These are phyloP conservation scores for Ogataea neopini DNA, from an alignment of 805 yeast species.

Conservation along the genomic window DNA sequence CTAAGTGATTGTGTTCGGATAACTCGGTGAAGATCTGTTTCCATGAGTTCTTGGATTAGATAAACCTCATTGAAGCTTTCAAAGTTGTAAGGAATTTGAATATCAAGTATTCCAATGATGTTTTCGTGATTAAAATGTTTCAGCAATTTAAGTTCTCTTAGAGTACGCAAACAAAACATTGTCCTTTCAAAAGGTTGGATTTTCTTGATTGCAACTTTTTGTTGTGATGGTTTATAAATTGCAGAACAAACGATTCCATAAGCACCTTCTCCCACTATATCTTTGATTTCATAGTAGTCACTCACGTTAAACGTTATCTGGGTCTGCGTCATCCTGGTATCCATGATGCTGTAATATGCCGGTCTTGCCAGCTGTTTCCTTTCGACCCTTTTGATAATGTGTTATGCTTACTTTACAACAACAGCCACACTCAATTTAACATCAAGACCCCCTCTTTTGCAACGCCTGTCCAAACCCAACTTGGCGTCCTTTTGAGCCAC, in stretches of 20 bases:
- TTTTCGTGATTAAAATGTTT: conserved; percentile 93
- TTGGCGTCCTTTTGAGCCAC: neutral
- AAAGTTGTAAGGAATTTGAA: conserved; percentile 77
- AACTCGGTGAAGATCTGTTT: conserved; percentile 81
- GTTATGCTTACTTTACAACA: conserved; percentile 1
- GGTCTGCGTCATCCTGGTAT: conserved; percentile 22
- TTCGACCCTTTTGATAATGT: conserved; percentile 2
- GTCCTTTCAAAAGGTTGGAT: conserved; percentile 90
- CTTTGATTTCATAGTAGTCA: conserved; percentile 80
- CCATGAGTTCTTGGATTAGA: conserved; percentile 85
- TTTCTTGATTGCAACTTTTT: conserved; percentile 92
- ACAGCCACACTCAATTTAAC: neutral
- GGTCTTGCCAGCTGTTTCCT: neutral
- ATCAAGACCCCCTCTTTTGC: neutral
- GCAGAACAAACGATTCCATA: conserved; percentile 95
- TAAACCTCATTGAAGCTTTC: conserved; percentile 85
- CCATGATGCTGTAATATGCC: conserved; percentile 1
- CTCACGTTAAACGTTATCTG: conserved; percentile 74
- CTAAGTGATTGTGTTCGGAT: conserved; percentile 78
- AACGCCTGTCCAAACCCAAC: neutral
- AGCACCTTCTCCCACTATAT: conserved; percentile 93
- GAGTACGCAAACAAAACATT: conserved; percentile 84
- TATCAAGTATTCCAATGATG: conserved; percentile 84
- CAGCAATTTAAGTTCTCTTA: conserved; percentile 84
- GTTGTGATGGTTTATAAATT: conserved; percentile 78